A percentile compares a stretch with the other conserved stretches of the same genome.
Conservation (phyloP, 163 green algal species). For the Scenedesmus sp. region DNA sequence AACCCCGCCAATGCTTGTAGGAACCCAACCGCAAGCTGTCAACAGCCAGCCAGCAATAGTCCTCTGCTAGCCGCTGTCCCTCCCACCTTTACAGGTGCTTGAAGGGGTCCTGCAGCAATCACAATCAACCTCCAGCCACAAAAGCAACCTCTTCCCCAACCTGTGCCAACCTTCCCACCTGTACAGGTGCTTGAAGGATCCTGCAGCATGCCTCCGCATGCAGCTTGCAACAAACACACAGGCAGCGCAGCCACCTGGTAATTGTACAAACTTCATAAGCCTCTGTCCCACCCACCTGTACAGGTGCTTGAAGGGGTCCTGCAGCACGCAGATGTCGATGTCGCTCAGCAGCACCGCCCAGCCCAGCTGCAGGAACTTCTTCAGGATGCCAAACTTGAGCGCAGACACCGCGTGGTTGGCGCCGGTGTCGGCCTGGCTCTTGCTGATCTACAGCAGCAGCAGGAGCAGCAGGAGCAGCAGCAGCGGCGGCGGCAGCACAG, state of each 20-base stretch:
- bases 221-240: no score
- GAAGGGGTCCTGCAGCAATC: slow-evolving; percentile 68
- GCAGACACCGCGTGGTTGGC: slow-evolving; percentile 86
- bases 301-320: slow-evolving; percentile 73
- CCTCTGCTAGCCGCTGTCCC: not conserved
- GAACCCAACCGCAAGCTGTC: no score
- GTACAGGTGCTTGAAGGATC: slow-evolving; percentile 75
- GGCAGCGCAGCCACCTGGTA: no score
- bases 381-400: slow-evolving; percentile 91
- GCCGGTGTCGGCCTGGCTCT: slow-evolving; percentile 76
- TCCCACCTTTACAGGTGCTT: slow-evolving; percentile 65
- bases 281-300: slow-evolving; percentile 53
- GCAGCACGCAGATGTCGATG: slow-evolving; percentile 58
- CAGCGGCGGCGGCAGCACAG: slow-evolving; percentile 28
- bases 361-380: slow-evolving; percentile 85
- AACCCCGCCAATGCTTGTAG: no score
- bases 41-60: no score
- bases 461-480: slow-evolving; percentile 50
- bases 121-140: slow-evolving; percentile 6
- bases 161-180: slow-evolving; percentile 25
- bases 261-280: no score
- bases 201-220: slow-evolving; percentile 42
- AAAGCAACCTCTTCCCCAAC: not conserved
- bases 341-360: slow-evolving; percentile 77
- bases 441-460: slow-evolving; percentile 52